Evolutionary conservation across 345 rosid genomes (phyloP).

Genomic region (Microthlaspi erraticum): DNA sequence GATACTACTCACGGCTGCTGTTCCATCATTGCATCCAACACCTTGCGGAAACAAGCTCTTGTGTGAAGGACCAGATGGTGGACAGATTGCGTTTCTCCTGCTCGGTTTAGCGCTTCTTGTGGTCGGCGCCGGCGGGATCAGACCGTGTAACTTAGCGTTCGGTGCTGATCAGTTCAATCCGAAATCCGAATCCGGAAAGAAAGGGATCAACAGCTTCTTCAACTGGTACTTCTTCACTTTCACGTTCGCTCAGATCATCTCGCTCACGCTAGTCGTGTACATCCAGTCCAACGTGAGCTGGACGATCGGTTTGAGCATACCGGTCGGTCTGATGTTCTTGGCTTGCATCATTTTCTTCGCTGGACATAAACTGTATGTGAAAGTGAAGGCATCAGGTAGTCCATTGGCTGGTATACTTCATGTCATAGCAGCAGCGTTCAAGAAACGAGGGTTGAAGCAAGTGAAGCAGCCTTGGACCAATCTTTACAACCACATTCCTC

Average conservation of each 20-base stretch:
- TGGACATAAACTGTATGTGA: constrained; percentile 72
- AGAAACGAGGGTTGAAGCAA: constrained; percentile 56
- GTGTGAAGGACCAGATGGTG: constrained; percentile 62
- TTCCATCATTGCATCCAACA: constrained; percentile 59
- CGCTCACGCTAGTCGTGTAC: constrained; percentile 71
- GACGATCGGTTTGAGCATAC: constrained; percentile 75
- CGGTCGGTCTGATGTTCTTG: constrained; percentile 67
- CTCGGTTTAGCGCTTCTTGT: constrained; percentile 58
- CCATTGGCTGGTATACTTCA: constrained; percentile 67
- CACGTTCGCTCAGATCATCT: constrained; percentile 75
- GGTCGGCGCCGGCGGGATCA: constrained; percentile 73
- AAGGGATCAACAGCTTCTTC: constrained; percentile 78
- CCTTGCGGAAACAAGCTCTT: constrained; percentile 42
- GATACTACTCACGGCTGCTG: constrained; percentile 68
- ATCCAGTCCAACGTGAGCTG: constrained; percentile 80
- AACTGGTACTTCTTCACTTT: constrained; percentile 88
- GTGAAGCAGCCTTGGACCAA: constrained; percentile 52
- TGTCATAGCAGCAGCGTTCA: constrained; percentile 58
- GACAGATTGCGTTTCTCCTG: constrained; percentile 62
- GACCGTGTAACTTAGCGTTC: constrained; percentile 81
- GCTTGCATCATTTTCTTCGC: constrained; percentile 59
- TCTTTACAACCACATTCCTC: constrained; percentile 46
- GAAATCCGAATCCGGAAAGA: constrained; percentile 67
- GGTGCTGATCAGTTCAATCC: constrained; percentile 88
- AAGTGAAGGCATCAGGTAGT: constrained; percentile 76